Percentiles rank a stretch among this genome's conserved stretches.
Conservation (phyloP, 2,329 filamentous ascomycete genomes). For the Ophiostoma novo-ulmi region DNA sequence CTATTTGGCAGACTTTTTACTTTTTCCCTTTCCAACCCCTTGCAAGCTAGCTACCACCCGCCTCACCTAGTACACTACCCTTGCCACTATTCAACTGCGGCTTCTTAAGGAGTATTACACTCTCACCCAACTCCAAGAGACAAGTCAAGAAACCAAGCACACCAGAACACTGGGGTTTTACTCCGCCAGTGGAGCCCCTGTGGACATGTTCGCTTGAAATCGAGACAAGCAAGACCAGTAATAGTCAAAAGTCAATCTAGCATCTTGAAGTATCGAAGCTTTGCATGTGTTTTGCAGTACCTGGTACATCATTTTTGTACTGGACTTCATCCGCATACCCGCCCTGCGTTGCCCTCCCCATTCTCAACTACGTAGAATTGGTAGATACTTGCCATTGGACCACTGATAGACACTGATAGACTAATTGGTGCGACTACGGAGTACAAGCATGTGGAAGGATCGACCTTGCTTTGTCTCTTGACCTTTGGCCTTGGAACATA, state of each 20-base stretch:
- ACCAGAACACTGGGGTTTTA: neutral
- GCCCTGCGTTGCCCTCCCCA: neutral
- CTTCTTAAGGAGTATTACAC: neutral
- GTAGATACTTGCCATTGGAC: neutral
- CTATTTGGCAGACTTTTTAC: neutral
- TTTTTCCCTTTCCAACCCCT: neutral
- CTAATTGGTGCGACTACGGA: constrained; percentile 6
- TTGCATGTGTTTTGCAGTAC: neutral
- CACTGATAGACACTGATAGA: no score
- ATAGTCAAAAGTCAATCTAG: neutral
- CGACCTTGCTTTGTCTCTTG: neutral
- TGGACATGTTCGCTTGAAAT: neutral
- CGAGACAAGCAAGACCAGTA: neutral
- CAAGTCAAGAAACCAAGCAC: neutral
- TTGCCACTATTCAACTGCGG: constrained; percentile 1
- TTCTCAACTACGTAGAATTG: no score
- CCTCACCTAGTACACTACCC: neutral
- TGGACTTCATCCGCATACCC: neutral
- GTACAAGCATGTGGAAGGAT: neutral
- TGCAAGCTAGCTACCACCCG: neutral
- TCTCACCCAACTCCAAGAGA: neutral
- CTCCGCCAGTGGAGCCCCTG: neutral
- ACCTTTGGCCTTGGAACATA: neutral
- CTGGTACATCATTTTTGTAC: neutral
- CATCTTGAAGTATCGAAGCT: neutral